Evolutionary conservation across 1,139 yeast genomes (phyloP), one percentile per base, ranked within the genome.

Genomic region (Meyerozyma elateridarum): DNA sequence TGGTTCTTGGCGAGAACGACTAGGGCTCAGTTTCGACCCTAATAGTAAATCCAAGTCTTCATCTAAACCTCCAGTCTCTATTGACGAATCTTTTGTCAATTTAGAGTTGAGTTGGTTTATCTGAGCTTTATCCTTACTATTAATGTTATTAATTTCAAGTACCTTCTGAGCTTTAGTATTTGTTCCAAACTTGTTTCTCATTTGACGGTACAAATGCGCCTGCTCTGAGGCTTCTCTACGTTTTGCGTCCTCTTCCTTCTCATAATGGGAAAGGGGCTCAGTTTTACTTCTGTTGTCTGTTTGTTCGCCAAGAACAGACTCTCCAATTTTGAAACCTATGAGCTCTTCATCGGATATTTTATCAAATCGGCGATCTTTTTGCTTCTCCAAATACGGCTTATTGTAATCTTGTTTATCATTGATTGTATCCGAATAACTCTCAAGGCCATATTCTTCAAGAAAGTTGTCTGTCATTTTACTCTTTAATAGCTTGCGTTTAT

Each of bases 391-490:
- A 31, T 50, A 42, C 4, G 50, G 6, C n/a, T 41, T 54, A 35
- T 60, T 54, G 38, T 62, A 61, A 38, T 63, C 68, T 22, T 52
- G 51, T 6, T 42, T 42, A 7, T 45, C 28, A 11, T 41, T 51
- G 1, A 55, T 48, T 1, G 64, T 54, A 4, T 61, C 54, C 6
- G 42, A 32, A 36, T 64, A 63, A 32, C 53, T 51, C 2, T 48
- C 53, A 11, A 68, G 37, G 0, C 73, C 73, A 40, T 68, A 68
- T 34, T 68, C 73, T 32, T 56, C 63, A 13, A 64, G 45, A 28
- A 67, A 50, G 36, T 63, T 59, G 15, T 60, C 66, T 3, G 60
- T 44, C 30, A 59, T 40, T 31, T 57, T 59, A 20, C 54, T 49
- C 8, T 45, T 50, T 17, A 66, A 56, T 22, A 63, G 36, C 36